Conservation (phyloP, 148 eudicot genomes). For the Rhododendron williamsianum region DNA sequence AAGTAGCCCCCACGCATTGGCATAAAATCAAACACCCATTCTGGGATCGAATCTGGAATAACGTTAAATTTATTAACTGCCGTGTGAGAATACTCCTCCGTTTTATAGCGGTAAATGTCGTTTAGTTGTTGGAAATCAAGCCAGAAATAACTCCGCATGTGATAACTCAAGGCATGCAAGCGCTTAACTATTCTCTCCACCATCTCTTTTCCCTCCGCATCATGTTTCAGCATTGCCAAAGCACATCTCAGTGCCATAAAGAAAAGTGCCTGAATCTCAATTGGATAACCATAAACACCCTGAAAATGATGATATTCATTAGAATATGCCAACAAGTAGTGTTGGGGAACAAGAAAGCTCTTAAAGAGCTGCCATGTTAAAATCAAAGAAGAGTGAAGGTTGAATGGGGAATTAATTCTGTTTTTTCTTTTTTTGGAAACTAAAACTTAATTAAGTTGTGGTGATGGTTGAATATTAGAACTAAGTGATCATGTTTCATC, state of each 20-base stretch:
- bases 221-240: constrained; percentile 75
- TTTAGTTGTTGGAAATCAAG: constrained; percentile 90
- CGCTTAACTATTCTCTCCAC: constrained; percentile 89
- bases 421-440: neutral
- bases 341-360: neutral
- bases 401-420: neutral
- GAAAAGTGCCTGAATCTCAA: constrained; percentile 96
- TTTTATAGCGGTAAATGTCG: constrained; percentile 90
- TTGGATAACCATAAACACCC: constrained; percentile 98
- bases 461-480: neutral
- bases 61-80: constrained; percentile 94
- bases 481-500: neutral
- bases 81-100: constrained; percentile 95
- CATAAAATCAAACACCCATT: constrained; percentile 96
- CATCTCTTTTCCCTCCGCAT: constrained; percentile 83
- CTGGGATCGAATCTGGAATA: constrained; percentile 95
- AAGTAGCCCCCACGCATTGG: constrained; percentile 94
- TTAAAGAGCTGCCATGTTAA: neutral
- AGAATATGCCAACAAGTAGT: neutral
- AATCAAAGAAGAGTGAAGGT: neutral
- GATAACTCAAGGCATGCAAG: constrained; percentile 79
- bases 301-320: constrained; percentile 24
- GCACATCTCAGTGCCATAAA: constrained; percentile 91
- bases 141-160: constrained; percentile 97
- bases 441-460: neutral